Evolutionary conservation across 2,329 filamentous ascomycete genomes (phyloP), one percentile per base, ranked within the genome.

Genomic region (Stachybotrys echinatus): DNA sequence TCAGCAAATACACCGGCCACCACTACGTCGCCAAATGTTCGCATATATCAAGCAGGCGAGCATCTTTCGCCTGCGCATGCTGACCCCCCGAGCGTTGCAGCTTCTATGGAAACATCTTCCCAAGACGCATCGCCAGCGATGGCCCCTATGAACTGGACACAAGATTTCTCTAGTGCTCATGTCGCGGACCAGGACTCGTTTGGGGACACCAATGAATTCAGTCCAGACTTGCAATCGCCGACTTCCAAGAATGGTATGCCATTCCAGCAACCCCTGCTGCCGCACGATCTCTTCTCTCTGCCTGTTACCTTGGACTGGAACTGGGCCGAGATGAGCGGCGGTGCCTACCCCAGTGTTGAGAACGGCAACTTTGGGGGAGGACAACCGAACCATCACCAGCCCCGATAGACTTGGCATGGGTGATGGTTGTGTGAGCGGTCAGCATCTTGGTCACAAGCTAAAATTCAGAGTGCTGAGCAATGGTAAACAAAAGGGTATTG

Each of bases 271-370:
- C 92, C 92, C 0, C 87, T 96, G 61, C 83, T 97, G 20, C 92
- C 94, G 5, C 90, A 92, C 60, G 94, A 97, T 69, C 70, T 97
- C 22, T 99, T 94, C 84, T 88, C 92, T 66, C 85, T 97, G 81
- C 92, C 92, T 2, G 95, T 96, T 85, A 95, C 89, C 3, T 78
- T 97, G 20, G 92, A 97, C 64, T 96, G 92, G 91, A 90, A 81
- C 61, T 85, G 81, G 80, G 81, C 81, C 2, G 82, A 85, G 65
- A 83, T 85, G 75, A 84, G 79, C 27, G 81, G 81, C n/a, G 82
- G 81, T 10, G 74, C 76, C 3, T 85, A 85, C 57, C 81, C 82
- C 12, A 77, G 77, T 22, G 82, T 85, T 39, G 82, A 85, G 61
- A 85, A 85, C 54, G 81, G 81, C 6, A 77, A 75, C 51, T 78